These are phyloP conservation scores for Leccinum angustisporum DNA, from an alignment of 1,284 basidiomycete species.

Conservation along the genomic window DNA sequence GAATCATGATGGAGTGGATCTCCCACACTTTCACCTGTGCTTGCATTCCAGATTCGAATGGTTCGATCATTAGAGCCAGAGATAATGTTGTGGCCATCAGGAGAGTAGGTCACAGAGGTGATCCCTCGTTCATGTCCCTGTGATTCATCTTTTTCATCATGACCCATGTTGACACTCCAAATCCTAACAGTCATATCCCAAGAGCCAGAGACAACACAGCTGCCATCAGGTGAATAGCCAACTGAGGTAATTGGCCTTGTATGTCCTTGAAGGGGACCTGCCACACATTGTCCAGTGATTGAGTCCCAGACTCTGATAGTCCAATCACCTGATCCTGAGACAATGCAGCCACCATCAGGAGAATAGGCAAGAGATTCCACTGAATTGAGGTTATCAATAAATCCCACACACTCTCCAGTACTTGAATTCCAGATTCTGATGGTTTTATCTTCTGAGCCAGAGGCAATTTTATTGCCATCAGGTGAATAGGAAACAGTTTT, in stretches of 20 bases:
- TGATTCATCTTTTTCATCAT: not conserved
- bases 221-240: constrained; percentile 20
- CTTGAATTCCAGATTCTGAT: constrained; percentile 16
- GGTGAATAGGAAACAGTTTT: constrained; percentile 18
- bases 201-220: constrained; percentile 17
- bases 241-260: constrained; percentile 2
- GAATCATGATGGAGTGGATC: not conserved
- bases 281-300: constrained; percentile 4
- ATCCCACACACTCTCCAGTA: constrained; percentile 13
- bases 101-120: constrained; percentile 13
- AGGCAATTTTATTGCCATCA: constrained; percentile 6
- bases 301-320: constrained; percentile 17
- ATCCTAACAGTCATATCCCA: constrained; percentile 13
- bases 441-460: constrained; percentile 12
- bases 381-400: constrained; percentile 3
- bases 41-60: constrained; percentile 13
- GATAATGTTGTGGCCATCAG: constrained; percentile 12
- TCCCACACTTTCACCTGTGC: constrained; percentile 8
- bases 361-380: constrained; percentile 19
- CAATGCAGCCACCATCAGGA: constrained; percentile 17
- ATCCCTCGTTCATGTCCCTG: not conserved
- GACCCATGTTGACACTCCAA: constrained; percentile 15
- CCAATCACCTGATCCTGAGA: constrained; percentile 17
- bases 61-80: constrained; percentile 15
- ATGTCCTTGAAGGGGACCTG: constrained; percentile 10